Conservation (phyloP, 371 early-diverging fungal species). For the Syncephalis fuscata region DNA sequence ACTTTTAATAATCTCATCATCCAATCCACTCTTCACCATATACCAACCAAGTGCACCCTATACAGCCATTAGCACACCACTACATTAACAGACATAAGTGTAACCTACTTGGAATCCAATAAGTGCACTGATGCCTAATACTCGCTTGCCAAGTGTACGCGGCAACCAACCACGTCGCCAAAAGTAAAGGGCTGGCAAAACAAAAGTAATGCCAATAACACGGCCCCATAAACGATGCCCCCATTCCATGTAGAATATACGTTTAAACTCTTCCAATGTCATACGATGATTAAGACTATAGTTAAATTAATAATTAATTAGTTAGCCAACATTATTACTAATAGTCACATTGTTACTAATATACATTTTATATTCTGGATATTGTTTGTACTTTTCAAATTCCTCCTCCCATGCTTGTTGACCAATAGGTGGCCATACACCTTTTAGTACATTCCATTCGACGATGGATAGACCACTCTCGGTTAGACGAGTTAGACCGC, state of each 20-base stretch:
- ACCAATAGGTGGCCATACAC: slow-evolving; percentile 80
- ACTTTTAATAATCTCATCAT: slow-evolving; percentile 55
- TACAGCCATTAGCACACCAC: background rate
- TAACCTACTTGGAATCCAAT: slow-evolving; percentile 62
- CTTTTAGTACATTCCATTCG: slow-evolving; percentile 91
- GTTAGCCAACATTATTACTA: background rate
- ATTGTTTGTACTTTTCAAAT: slow-evolving; percentile 94
- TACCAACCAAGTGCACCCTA: slow-evolving; percentile 94
- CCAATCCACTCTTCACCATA: slow-evolving; percentile 90
- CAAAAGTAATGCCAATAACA: slow-evolving; percentile 74
- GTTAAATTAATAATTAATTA: background rate
- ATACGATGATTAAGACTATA: slow-evolving; percentile 80
- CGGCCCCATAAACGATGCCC: slow-evolving; percentile 88
- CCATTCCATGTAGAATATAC: slow-evolving; percentile 95
- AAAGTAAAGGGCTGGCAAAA: slow-evolving; percentile 79
- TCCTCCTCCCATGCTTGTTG: slow-evolving; percentile 80
- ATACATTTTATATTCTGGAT: slow-evolving; percentile 88
- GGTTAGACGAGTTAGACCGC: slow-evolving; percentile 91
- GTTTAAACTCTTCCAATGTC: slow-evolving; percentile 83
- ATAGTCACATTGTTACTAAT: slow-evolving; percentile 4
- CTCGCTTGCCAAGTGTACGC: slow-evolving; percentile 38
- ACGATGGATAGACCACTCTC: slow-evolving; percentile 92
- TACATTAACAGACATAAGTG: background rate
- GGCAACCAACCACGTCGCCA: slow-evolving; percentile 61
- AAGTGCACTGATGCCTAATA: slow-evolving; percentile 52